Evolutionary conservation across 176 grass and related monocot species (phyloP).

Genomic region (Juncus inflexus): DNA sequence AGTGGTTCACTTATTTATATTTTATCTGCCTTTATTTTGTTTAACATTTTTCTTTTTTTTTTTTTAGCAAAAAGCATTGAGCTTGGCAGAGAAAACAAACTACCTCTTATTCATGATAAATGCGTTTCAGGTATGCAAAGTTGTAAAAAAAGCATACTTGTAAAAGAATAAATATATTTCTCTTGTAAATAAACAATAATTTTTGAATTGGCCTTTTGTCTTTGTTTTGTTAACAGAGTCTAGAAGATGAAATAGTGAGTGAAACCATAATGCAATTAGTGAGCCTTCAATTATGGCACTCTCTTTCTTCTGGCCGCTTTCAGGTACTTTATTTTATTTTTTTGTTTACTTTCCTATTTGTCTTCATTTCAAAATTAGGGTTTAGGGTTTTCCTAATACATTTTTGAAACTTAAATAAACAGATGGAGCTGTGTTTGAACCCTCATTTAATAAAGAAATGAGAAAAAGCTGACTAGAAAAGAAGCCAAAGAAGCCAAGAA

Average conservation of each 20-base stretch:
- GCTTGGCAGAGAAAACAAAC: slow-evolving; percentile 88
- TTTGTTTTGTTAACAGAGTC: slow-evolving; percentile 45
- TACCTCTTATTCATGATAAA: slow-evolving; percentile 98
- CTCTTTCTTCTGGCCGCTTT: slow-evolving; percentile 70
- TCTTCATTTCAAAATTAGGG: no score
- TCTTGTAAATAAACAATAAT: no score
- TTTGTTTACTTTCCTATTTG: no score
- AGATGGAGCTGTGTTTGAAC: slow-evolving; percentile 94
- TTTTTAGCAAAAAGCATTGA: slow-evolving; percentile 55
- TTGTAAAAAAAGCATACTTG: no score
- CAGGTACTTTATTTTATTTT: slow-evolving; percentile 42
- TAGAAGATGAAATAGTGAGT: slow-evolving; percentile 93
- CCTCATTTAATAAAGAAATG: slow-evolving; percentile 93
- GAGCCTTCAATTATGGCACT: slow-evolving; percentile 81
- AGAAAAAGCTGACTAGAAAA: slow-evolving; percentile 85
- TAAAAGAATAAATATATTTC: no score
- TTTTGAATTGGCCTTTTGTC: neutral
- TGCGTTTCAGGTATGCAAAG: slow-evolving; percentile 67
- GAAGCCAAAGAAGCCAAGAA: slow-evolving; percentile 86
- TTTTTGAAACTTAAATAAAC: slow-evolving; percentile 40
- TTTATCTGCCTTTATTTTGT: slow-evolving; percentile 9
- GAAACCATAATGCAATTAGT: slow-evolving; percentile 87
- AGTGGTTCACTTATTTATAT: neutral
- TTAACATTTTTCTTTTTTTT: slow-evolving; percentile 22
- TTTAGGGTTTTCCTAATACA: slow-evolving; percentile 28